These are phyloP conservation scores for Penicillium italicum DNA, from an alignment of 2,329 filamentous ascomycete genomes.

Conservation along the genomic window DNA sequence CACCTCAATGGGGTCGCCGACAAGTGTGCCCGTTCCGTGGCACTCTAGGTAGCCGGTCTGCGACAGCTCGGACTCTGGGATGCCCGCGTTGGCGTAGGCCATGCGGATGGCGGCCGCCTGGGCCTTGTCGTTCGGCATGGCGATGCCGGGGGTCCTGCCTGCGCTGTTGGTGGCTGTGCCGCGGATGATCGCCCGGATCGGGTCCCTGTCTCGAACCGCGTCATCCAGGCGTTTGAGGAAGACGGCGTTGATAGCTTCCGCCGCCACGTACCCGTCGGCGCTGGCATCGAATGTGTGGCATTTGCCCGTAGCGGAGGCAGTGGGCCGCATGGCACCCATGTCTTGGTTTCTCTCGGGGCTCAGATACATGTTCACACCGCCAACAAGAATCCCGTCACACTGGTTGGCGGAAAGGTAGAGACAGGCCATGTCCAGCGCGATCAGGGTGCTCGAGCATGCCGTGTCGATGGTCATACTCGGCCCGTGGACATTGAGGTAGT, in stretches of 20 bases:
- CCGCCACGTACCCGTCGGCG: not conserved
- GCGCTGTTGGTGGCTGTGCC: constrained; percentile 39
- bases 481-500: constrained; percentile 27
- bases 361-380: constrained; percentile 25
- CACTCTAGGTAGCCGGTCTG: not conserved
- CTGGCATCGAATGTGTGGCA: not conserved
- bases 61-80: not conserved
- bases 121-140: constrained; percentile 33
- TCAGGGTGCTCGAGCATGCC: constrained; percentile 26
- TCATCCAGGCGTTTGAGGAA: not conserved
- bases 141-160: constrained; percentile 43
- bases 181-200: not conserved
- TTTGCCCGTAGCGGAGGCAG: not conserved
- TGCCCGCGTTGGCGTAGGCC: constrained; percentile 24
- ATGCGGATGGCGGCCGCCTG: constrained; percentile 27
- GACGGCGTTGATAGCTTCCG: not conserved
- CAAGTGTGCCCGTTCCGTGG: not conserved
- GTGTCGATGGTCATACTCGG: constrained; percentile 30
- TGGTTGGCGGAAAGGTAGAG: constrained; percentile 19
- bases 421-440: constrained; percentile 31
- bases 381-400: constrained; percentile 18
- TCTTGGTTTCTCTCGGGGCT: constrained; percentile 22
- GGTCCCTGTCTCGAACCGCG: not conserved
- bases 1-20: not conserved
- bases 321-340: not conserved